A percentile compares a stretch with the other conserved stretches of the same genome.
These are phyloP conservation scores for Coffea eugenioides DNA, from an alignment of 257 asterid genomes.

Conservation along the genomic window DNA sequence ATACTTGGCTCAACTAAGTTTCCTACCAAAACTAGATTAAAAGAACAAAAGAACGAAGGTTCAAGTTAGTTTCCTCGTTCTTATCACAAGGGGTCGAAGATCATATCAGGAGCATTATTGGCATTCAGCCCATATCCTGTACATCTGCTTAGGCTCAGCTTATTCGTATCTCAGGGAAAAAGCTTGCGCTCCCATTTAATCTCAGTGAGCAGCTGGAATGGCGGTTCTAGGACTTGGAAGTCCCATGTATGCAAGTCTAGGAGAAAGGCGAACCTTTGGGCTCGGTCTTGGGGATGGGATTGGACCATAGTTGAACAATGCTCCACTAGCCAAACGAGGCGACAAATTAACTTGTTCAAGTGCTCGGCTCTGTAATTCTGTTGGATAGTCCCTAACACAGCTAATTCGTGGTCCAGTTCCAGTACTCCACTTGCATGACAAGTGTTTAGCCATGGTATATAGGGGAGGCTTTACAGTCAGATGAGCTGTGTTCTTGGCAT, in stretches of 20 bases:
- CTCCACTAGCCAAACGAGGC: slow-evolving; percentile 57
- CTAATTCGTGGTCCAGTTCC: slow-evolving; percentile 90
- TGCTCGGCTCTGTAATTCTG: slow-evolving; percentile 76
- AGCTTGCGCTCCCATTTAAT: background rate
- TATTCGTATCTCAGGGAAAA: background rate
- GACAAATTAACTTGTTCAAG: slow-evolving; percentile 90
- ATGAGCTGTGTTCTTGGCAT: slow-evolving; percentile 24
- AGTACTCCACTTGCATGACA: slow-evolving; percentile 88
- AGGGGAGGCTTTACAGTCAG: slow-evolving; percentile 15
- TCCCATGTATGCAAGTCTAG: slow-evolving; percentile 84
- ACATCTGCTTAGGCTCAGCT: background rate
- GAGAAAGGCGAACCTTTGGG: slow-evolving; percentile 75
- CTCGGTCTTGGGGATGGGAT: slow-evolving; percentile 98
- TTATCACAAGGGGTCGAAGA: slow-evolving; percentile 5
- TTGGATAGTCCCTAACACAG: slow-evolving; percentile 85
- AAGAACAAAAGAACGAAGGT: slow-evolving; percentile 44
- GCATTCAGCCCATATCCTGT: slow-evolving; percentile 15
- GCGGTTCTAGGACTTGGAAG: slow-evolving; percentile 86
- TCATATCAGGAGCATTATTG: slow-evolving; percentile 16
- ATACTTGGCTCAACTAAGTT: slow-evolving; percentile 37
- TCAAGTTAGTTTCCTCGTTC: slow-evolving; percentile 29
- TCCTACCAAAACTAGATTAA: slow-evolving; percentile 27
- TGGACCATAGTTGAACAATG: slow-evolving; percentile 59
- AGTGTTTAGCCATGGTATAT: slow-evolving; percentile 52
- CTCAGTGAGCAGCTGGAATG: slow-evolving; percentile 47